Evolutionary conservation across 768 basidiomycete species (phyloP).

Genomic region (Boletus patriciae): DNA sequence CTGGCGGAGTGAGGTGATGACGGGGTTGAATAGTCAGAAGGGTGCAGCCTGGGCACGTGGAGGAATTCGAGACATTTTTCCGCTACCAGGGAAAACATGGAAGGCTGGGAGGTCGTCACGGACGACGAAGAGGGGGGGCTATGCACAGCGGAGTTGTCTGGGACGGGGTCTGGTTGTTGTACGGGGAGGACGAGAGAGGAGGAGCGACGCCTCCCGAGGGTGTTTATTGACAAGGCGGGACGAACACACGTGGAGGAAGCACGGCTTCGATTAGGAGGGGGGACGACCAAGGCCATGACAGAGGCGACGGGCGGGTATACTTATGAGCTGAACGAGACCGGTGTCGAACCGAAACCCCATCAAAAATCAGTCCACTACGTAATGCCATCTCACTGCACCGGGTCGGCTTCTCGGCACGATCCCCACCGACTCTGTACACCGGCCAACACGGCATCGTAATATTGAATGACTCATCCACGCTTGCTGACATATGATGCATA

Average conservation of each 20-base stretch:
- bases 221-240: slow-evolving; percentile 48
- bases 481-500: not conserved
- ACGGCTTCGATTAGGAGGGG: slow-evolving; percentile 49
- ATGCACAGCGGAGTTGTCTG: not conserved
- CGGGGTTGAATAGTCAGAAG: slow-evolving; percentile 43
- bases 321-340: not conserved
- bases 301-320: not conserved
- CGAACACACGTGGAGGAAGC: slow-evolving; percentile 61
- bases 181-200: slow-evolving; percentile 44
- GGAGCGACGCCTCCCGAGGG: slow-evolving; percentile 57
- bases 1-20: slow-evolving; percentile 43
- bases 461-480: slow-evolving; percentile 16
- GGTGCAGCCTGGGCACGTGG: slow-evolving; percentile 43
- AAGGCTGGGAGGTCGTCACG: slow-evolving; percentile 27
- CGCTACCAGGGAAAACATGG: slow-evolving; percentile 53
- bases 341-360: slow-evolving; percentile 8
- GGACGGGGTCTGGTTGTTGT: slow-evolving; percentile 17
- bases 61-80: slow-evolving; percentile 55
- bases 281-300: slow-evolving; percentile 36
- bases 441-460: not conserved
- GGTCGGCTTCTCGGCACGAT: slow-evolving; percentile 24
- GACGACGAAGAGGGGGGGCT: slow-evolving; percentile 9
- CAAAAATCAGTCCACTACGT: slow-evolving; percentile 27
- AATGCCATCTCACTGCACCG: slow-evolving; percentile 6
- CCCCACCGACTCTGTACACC: not conserved